Percentiles rank a stretch among this genome's conserved stretches.
Evolutionary conservation across 1,284 basidiomycete genomes (phyloP).

Genomic region (Apiotrichum montevideense): DNA sequence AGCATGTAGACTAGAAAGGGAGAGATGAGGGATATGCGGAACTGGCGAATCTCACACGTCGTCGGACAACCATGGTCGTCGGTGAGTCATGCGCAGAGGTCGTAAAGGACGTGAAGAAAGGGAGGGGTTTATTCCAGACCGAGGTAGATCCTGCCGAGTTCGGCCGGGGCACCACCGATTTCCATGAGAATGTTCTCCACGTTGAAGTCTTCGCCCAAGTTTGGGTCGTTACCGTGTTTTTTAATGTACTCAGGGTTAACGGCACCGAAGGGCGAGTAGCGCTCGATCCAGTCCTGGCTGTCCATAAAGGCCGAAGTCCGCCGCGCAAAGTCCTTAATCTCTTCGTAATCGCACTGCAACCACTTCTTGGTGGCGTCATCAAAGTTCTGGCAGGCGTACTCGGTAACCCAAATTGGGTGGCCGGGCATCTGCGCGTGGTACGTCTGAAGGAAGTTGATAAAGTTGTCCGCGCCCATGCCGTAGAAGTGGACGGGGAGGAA

Average conservation of each 20-base stretch:
- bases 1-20: too few relatives aligned
- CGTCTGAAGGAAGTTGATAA: constrained; percentile 43
- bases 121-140: neutral
- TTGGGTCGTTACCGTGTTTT: too few relatives aligned
- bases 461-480: constrained; percentile 24
- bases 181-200: neutral
- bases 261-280: constrained; percentile 60
- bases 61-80: too few relatives aligned
- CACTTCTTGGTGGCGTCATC: constrained; percentile 24
- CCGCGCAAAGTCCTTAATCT: too few relatives aligned
- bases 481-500: constrained; percentile 46
- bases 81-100: too few relatives aligned
- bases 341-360: too few relatives aligned
- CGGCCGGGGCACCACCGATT: too few relatives aligned
- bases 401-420: constrained; percentile 42
- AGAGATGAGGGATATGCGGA: neutral
- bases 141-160: neutral
- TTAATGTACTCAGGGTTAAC: too few relatives aligned
- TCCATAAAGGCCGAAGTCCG: constrained; percentile 52
- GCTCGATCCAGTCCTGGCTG: constrained; percentile 52
- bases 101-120: too few relatives aligned
- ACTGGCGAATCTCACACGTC: too few relatives aligned
- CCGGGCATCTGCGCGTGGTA: constrained; percentile 35
- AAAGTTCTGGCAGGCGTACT: constrained; percentile 56
- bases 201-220: neutral